phyloP scores from a whole-genome alignment of 2,329 filamentous ascomycete species.

The Penicillium sp. region DNA sequence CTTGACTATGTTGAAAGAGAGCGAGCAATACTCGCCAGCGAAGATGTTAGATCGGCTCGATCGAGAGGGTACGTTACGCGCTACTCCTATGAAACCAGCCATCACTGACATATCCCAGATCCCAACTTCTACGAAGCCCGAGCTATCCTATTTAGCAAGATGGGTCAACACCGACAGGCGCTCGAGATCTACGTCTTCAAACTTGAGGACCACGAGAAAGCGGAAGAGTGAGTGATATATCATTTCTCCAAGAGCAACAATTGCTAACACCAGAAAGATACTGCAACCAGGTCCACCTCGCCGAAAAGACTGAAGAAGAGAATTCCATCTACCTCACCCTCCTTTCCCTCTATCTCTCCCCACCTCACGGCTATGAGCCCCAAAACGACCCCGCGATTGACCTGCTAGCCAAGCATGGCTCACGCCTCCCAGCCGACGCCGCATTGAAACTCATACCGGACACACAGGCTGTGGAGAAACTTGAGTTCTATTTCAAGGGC shows the following conservation, averaged over 20 bases:
- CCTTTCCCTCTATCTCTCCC: slow-evolving; percentile 83
- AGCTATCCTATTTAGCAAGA: slow-evolving; percentile 87
- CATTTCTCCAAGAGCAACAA: not conserved
- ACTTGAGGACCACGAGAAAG: slow-evolving; percentile 80
- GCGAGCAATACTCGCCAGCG: slow-evolving; percentile 75
- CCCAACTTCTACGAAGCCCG: slow-evolving; percentile 83
- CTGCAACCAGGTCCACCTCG: slow-evolving; percentile 80
- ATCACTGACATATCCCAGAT: slow-evolving; percentile 53
- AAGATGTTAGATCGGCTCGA: slow-evolving; percentile 77
- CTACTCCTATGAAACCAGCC: not conserved
- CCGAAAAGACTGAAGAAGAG: slow-evolving; percentile 56
- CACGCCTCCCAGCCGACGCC: slow-evolving; percentile 81
- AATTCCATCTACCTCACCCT: slow-evolving; percentile 90
- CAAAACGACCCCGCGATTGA: slow-evolving; percentile 78
- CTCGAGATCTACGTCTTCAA: slow-evolving; percentile 98
- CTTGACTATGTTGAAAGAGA: slow-evolving; percentile 71
- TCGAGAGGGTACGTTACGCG: slow-evolving; percentile 63
- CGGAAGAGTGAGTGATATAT: slow-evolving; percentile 72
- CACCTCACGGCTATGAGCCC: slow-evolving; percentile 68
- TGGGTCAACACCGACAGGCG: slow-evolving; percentile 93
- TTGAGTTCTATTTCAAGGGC: slow-evolving; percentile 88
- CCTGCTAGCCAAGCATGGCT: slow-evolving; percentile 88
- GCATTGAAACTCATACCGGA: slow-evolving; percentile 85
- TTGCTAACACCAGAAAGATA: slow-evolving; percentile 56
- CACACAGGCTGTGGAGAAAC: slow-evolving; percentile 70